Percentiles rank a stretch among this genome's conserved stretches.
These are phyloP conservation scores for Colletotrichum musicola DNA, from an alignment of 2,329 filamentous ascomycete species.

Conservation along the genomic window DNA sequence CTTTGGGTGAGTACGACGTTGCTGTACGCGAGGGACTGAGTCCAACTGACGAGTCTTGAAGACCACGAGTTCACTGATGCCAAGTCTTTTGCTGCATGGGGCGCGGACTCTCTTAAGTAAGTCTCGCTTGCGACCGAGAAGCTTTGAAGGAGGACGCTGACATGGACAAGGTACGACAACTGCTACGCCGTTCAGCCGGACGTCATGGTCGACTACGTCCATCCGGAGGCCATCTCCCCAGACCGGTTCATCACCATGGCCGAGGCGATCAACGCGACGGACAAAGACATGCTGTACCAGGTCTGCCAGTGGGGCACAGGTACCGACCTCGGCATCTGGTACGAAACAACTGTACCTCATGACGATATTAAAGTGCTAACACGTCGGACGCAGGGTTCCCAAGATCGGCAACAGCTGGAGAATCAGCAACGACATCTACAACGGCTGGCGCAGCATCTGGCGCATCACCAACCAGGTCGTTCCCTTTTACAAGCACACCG, in stretches of 20 bases:
- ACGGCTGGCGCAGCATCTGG: constrained; percentile 63
- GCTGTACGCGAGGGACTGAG: too few species aligned
- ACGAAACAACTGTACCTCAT: neutral
- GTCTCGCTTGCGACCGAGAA: constrained; percentile 19
- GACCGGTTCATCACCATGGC: constrained; percentile 62
- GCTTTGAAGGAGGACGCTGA: neutral
- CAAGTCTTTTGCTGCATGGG: constrained; percentile 56
- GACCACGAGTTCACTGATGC: constrained; percentile 58
- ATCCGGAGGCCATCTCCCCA: constrained; percentile 53
- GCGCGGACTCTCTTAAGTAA: constrained; percentile 65
- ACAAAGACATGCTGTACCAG: constrained; percentile 60
- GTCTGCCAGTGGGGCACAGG: constrained; percentile 68
- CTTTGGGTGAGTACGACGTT: constrained; percentile 50
- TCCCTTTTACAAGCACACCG: constrained; percentile 58
- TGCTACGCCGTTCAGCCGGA: constrained; percentile 59
- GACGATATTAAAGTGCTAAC: neutral
- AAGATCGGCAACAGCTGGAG: constrained; percentile 58
- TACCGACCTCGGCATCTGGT: constrained; percentile 59
- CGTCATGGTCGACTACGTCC: constrained; percentile 56
- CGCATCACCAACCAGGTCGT: constrained; percentile 65
- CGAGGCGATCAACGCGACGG: constrained; percentile 51
- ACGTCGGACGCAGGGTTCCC: constrained; percentile 14
- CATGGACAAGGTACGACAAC: constrained; percentile 57
- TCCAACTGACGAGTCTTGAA: constrained; percentile 28
- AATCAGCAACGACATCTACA: constrained; percentile 67